Base-by-base conservation (phyloP, 495 filamentous ascomycete genomes). In the Thozetella sp. region DNA sequence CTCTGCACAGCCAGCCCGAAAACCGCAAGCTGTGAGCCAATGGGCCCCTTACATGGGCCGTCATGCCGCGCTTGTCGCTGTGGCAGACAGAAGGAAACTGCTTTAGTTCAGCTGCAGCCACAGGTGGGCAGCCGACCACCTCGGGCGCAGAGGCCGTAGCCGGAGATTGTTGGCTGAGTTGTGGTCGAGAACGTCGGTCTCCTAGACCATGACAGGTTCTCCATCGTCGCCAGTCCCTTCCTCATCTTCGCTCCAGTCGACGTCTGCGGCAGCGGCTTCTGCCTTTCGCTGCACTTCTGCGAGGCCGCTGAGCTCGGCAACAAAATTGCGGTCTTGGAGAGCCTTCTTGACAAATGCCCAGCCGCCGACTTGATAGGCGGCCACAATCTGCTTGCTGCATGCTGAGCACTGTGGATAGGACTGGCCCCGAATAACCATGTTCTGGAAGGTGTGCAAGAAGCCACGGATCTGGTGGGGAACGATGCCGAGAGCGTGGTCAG, bases 401-500 rank as follows among this genome's bases (percentile, higher is more conserved):
- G 93, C 95, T 59, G 92, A 95, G 70, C 95, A 99, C 73, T 88
- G 93, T 56, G 93, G 86, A 68, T 97, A 99, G 55, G 89, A 92
- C 62, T 81, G 80, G 10, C 95, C 94, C 59, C 84, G 86, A 51
- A 98, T 87, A 26, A 88, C 73, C 62, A 97, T 83, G 66, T 93
- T 97, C 68, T 91, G 85, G 72, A 93, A 98, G 11, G 74, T 90
- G 51, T 86, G 83, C n/a, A 98, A 81, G 70, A 93, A 98, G 17
- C 95, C 95, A 58, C 95, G 89, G 48, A 99, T 92, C 63, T 94
- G 91, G 68, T 99, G 95, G 19, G 95, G 95, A 1, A 99, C 84
- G 58, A 92, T 80, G 9, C 95, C 95, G 17, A 99, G 84, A 2
- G 95, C 90, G 69, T 97, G 87, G 51, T 87, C 79, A 22, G 64